Evolutionary conservation across 1,284 basidiomycete genomes (phyloP), one percentile per base, ranked within the genome.

Genomic region (Cryptococcus neoformans): DNA sequence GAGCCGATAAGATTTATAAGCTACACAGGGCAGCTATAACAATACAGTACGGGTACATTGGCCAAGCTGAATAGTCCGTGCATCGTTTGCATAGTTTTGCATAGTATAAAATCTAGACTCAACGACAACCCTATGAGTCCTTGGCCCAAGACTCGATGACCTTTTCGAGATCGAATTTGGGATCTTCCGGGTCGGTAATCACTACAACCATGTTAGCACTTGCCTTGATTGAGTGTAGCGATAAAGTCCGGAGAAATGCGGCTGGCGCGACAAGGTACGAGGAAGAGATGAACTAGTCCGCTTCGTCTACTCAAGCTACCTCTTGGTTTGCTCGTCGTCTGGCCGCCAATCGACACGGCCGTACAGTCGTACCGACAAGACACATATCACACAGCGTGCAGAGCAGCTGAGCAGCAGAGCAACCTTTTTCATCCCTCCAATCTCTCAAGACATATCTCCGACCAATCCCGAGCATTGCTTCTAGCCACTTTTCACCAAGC

Each of bases 101-200:
- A 28, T 28, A 28, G 28, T 51, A 51, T 21, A 47, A 10, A n/a
- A 34, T 36, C 12, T 34, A 34, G 47, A 49, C 39, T 39, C 50
- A 51, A 51, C 39, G 17, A 48, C 34, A 14, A 35, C 34, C n/a
- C 54, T 70, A 73, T 68, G 69, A 66, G 57, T 63, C 66, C 62
- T 73, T 72, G 48, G 73, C 64, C 70, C 73, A 77, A 44, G 70
- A 70, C 62, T 72, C 70, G 75, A 98, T 76, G 64, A 97, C 81
- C 80, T 92, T 92, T 83, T 98, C 95, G 74, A 98, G 83, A 83
- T 99, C 94, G 80, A 99, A 99, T 65, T 85, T 87, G 62, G 94
- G 91, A 79, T 95, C 87, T 72, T 98, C 93, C 51, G 93, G 91
- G 81, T 99, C 86, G 63, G 90, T 89, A 67, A 95, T 81, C 67